Percentiles rank a stretch among this genome's conserved stretches.
Conservation (phyloP, 2,329 filamentous ascomycete genomes). For the Talaromyces sp. region DNA sequence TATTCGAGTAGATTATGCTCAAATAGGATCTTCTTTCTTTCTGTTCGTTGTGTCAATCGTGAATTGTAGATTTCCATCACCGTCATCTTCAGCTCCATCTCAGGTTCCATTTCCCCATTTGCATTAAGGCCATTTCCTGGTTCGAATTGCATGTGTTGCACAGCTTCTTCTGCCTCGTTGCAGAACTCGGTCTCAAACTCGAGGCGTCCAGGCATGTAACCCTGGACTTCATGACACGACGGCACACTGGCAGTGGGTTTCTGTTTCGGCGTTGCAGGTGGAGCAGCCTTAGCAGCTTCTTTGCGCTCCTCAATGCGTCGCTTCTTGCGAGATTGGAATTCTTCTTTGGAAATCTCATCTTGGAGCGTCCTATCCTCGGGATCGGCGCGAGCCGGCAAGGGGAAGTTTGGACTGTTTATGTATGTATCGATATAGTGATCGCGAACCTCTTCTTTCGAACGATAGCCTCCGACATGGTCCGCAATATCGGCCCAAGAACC, state of each 20-base stretch:
- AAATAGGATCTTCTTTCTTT: slow-evolving; percentile 94
- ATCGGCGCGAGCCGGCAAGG: slow-evolving; percentile 80
- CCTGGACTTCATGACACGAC: slow-evolving; percentile 95
- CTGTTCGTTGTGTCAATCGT: slow-evolving; percentile 81
- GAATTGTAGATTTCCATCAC: slow-evolving; percentile 99
- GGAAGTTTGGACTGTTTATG: slow-evolving; percentile 77
- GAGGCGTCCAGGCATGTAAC: slow-evolving; percentile 95
- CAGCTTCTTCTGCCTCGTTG: slow-evolving; percentile 96
- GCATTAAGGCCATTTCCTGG: slow-evolving; percentile 90
- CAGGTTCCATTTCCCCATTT: slow-evolving; percentile 84
- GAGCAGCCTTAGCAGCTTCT: slow-evolving; percentile 78
- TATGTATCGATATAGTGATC: slow-evolving; percentile 92
- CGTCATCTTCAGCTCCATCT: slow-evolving; percentile 95
- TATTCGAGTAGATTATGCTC: slow-evolving; percentile 94
- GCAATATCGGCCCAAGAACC: slow-evolving; percentile 98
- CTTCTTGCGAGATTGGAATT: slow-evolving; percentile 92
- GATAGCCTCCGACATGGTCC: slow-evolving; percentile 94
- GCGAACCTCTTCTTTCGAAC: slow-evolving; percentile 90
- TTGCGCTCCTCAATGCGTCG: slow-evolving; percentile 87
- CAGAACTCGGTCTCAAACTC: slow-evolving; percentile 98
- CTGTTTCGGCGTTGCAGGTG: slow-evolving; percentile 81
- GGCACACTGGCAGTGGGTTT: slow-evolving; percentile 95
- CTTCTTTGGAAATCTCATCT: slow-evolving; percentile 78
- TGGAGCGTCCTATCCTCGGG: slow-evolving; percentile 76
- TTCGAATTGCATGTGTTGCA: slow-evolving; percentile 97